These are phyloP conservation scores for Cucumis melo DNA, from an alignment of 306 rosid species.

Conservation along the genomic window DNA sequence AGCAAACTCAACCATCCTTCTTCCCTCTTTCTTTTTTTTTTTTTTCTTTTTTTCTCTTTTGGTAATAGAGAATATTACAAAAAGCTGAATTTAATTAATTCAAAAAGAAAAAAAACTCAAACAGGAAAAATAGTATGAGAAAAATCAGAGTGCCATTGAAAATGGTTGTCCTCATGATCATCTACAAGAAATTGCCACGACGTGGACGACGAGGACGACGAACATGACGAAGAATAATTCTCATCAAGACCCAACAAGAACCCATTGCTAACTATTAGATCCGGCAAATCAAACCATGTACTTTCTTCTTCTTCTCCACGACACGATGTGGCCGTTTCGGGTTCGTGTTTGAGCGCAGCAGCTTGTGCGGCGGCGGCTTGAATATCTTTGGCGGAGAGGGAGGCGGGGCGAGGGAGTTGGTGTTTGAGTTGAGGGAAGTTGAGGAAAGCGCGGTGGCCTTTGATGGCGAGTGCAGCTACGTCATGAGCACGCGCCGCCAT, in stretches of 20 bases:
- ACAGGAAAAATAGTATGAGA: not conserved
- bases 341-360: not conserved
- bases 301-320: not conserved
- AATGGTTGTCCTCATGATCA: conserved; percentile 6
- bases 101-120: not conserved
- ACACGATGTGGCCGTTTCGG: not conserved
- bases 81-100: not conserved
- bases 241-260: conserved; percentile 9
- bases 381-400: conserved; percentile 1
- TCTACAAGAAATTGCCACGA: conserved; percentile 51
- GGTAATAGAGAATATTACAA: not conserved
- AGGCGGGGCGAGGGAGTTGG: conserved; percentile 1
- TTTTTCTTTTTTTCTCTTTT: not conserved
- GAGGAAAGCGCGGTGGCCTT: conserved; percentile 3
- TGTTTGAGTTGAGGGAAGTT: conserved; percentile 6
- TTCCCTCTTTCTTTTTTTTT: not conserved
- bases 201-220: not conserved
- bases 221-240: too few species aligned
- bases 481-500: conserved; percentile 13
- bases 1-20: not conserved
- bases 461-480: conserved; percentile 6
- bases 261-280: conserved; percentile 11
- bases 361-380: conserved; percentile 3
- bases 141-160: conserved; percentile 35
- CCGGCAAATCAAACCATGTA: conserved; percentile 9